phyloP scores from a whole-genome alignment of 2,329 filamentous ascomycete genomes.

The Fusarium multiceps region DNA sequence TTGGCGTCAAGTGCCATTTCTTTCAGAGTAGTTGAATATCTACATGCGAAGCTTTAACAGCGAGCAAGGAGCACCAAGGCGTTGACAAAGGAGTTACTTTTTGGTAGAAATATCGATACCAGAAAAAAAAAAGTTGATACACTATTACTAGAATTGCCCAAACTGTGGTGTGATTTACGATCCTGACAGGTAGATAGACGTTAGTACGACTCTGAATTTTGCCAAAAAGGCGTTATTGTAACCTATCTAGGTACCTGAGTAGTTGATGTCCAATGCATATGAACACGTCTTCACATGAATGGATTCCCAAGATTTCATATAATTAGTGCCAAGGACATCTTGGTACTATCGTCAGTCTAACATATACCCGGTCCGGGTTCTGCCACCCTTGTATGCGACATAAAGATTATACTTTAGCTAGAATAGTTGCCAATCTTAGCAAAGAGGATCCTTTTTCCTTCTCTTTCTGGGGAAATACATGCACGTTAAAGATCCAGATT shows the following conservation, averaged over 20 bases:
- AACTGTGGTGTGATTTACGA: background rate
- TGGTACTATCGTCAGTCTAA: conserved; percentile 20
- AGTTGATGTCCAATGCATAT: background rate
- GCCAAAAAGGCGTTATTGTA: background rate
- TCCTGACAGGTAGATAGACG: conserved; percentile 14
- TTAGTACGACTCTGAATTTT: conserved; percentile 1
- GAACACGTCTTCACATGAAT: background rate
- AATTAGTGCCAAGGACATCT: background rate
- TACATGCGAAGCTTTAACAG: conserved; percentile 39
- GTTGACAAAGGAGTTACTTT: conserved; percentile 33
- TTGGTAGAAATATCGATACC: conserved; percentile 36
- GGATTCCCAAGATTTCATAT: background rate
- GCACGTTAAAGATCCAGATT: conserved; percentile 10
- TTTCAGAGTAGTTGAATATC: conserved; percentile 37
- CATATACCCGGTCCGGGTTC: conserved; percentile 37
- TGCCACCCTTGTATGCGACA: background rate
- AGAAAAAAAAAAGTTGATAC: conserved; percentile 30
- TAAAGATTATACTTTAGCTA: background rate
- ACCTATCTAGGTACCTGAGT: background rate
- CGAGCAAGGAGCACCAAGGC: conserved; percentile 42
- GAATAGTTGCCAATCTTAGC: background rate
- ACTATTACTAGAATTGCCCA: background rate
- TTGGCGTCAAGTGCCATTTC: conserved; percentile 39
- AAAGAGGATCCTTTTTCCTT: conserved; percentile 20
- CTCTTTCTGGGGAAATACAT: conserved; percentile 39